Conservation (phyloP, 768 basidiomycete genomes). For the Leccinum disarticulatum region DNA sequence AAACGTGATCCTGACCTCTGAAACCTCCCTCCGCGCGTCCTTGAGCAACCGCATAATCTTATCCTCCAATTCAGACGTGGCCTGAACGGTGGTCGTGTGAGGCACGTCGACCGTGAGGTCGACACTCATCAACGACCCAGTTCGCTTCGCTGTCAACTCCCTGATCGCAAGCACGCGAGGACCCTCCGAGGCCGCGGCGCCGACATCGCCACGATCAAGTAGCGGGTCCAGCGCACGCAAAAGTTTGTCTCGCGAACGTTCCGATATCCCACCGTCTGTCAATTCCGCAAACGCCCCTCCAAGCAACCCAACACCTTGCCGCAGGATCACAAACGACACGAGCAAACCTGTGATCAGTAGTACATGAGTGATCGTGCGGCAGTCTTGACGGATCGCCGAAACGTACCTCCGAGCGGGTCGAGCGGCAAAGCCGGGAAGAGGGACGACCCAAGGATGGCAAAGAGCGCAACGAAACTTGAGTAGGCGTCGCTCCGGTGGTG, state of each 20-base stretch:
- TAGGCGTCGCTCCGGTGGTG: conserved; percentile 98
- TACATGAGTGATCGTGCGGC: conserved; percentile 7
- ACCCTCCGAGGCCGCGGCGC: conserved; percentile 15
- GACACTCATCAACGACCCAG: conserved; percentile 80
- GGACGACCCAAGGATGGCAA: conserved; percentile 90
- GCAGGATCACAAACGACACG: conserved; percentile 87
- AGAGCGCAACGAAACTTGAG: conserved; percentile 86
- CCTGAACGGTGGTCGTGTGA: conserved; percentile 51
- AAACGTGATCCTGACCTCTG: conserved; percentile 72
- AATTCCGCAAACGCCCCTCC: conserved; percentile 75
- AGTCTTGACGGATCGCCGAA: neutral
- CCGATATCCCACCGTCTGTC: conserved; percentile 78
- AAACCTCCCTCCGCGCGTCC: conserved; percentile 59
- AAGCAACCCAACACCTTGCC: conserved; percentile 70
- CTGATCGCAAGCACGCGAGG: conserved; percentile 44
- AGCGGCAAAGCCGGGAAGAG: conserved; percentile 82
- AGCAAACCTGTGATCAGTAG: conserved; percentile 55
- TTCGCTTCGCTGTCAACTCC: conserved; percentile 69
- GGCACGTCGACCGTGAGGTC: conserved; percentile 80
- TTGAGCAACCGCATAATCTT: conserved; percentile 57
- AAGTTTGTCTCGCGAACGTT: conserved; percentile 51
- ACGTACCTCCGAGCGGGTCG: conserved; percentile 89
- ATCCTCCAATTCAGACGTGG: conserved; percentile 60
- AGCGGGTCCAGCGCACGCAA: conserved; percentile 57
- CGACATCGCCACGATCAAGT: conserved; percentile 32